These are phyloP conservation scores for Stereum hirsutum DNA, from an alignment of 1,284 basidiomycete genomes.

Conservation along the genomic window DNA sequence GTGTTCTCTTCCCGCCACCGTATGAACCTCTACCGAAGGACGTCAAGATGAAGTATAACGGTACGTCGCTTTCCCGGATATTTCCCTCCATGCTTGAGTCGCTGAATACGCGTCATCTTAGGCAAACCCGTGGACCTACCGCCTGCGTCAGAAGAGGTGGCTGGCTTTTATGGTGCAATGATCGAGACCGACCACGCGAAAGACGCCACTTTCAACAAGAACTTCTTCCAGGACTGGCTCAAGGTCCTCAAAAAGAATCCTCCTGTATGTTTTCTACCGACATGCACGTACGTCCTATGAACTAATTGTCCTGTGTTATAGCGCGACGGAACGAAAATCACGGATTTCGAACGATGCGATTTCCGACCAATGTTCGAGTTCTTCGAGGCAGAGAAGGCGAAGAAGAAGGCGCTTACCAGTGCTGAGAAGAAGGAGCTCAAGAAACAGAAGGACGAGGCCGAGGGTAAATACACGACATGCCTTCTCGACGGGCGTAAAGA, in stretches of 20 bases:
- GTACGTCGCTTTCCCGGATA: conserved; percentile 31
- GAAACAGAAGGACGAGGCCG: conserved; percentile 75
- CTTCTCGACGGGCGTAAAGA: conserved; percentile 92
- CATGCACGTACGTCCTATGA: neutral
- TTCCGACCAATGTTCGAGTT: conserved; percentile 94
- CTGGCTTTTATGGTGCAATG: conserved; percentile 93
- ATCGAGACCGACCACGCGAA: conserved; percentile 90
- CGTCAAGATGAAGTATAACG: conserved; percentile 96
- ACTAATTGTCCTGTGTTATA: conserved; percentile 18
- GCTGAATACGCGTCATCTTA: conserved; percentile 23
- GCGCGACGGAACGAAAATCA: conserved; percentile 72
- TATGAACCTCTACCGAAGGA: conserved; percentile 81
- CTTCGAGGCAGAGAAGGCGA: conserved; percentile 87
- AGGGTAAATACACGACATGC: conserved; percentile 82
- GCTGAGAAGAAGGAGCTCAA: conserved; percentile 90
- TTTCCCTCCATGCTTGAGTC: conserved; percentile 9
- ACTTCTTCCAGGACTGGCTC: conserved; percentile 94
- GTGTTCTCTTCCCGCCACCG: conserved; percentile 93
- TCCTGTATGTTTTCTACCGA: conserved; percentile 51
- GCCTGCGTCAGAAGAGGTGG: conserved; percentile 90
- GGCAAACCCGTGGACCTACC: conserved; percentile 77
- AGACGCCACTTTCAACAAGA: conserved; percentile 86
- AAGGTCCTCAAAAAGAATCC: conserved; percentile 74
- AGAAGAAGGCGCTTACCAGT: conserved; percentile 81
- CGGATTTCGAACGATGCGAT: conserved; percentile 78